Base-by-base conservation (phyloP, 2,329 filamentous ascomycete genomes). In the Microcera coccophila region DNA sequence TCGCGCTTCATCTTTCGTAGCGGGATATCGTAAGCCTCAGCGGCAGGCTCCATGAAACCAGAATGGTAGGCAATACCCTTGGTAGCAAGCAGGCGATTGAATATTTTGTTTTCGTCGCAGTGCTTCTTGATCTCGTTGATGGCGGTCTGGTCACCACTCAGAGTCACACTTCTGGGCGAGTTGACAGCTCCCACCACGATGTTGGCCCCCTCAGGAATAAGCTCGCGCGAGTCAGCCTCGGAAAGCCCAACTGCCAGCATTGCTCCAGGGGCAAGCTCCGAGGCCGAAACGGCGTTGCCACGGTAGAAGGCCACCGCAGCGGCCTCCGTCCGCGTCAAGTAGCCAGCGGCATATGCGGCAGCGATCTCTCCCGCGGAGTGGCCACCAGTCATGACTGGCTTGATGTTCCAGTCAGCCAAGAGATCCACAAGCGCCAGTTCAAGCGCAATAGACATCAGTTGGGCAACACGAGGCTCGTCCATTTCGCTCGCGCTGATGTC, bases 221-320 rank as follows among this genome's bases (percentile, higher is more conserved):
- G 55, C 1, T 61, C 59, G 47, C 66, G 66, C 11, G 69, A 64
- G 31, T 71, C 68, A 47, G 67, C 65, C 17, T 69, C 64, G 29
- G 62, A 68, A 2, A 67, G 65, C 2, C 74, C 78, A 3, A 79
- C 74, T 1, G 78, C 78, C 57, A 79, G 66, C 78, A 81, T 81
- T 5, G 68, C 61, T 0, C 77, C 77, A 0, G 71, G 66, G 42
- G 68, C 60, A 22, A 62, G 63, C 36, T 65, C 46, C 34, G 74
- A 52, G 2, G 67, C 60, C 2, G 66, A 65, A 3, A 72, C 64
- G n/a, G 72, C 64, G 20, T 68, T 63, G 2, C 70, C 73, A 14
- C 72, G 63, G 49, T 71, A 67, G 55, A 78, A 81, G 2, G 76
- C 76, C 10, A 74, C 65, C 1, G 65, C 62, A 57, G 76, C 69